Base-by-base conservation (phyloP, 1,284 basidiomycete genomes). In the Sphaerobolus stellatus region DNA sequence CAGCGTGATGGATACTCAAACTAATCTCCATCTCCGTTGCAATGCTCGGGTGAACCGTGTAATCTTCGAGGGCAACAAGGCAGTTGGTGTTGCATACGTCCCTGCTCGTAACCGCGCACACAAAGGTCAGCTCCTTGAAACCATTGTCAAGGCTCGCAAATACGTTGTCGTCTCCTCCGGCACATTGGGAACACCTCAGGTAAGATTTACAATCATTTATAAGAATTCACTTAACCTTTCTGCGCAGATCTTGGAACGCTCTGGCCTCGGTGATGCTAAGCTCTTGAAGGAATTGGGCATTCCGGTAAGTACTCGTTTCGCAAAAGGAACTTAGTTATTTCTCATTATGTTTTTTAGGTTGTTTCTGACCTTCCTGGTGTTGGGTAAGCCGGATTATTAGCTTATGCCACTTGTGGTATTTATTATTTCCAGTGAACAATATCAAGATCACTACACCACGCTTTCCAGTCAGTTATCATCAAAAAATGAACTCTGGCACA, bases 391-490 rank as follows among this genome's bases (percentile, higher is more conserved):
- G 16, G 18, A 40, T 41, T 30, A 31, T 11, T 16, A 18, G 3
- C 44, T 45, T 18, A 31, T 18, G 29, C 24, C 36, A 31, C 31
- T 43, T 29, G 33, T n/a, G 48, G 18, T 50, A 46, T 6, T 34
- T 30, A n/a, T 40, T 31, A 18, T 44, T 34, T 28, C 34, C 54
- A 83, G 83, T 30, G 83, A 86, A 67, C 71, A 86, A 68, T 88
- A 87, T 66, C 83, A 87, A 66, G 86, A 87, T 61, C 86, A 88
- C 64, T 87, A 86, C 66, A 86, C 86, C 4, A 86, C 83, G 1
- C 72, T 87, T 25, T 80, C 82, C 3, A 66, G 83, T 84, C 59
- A 56, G 79, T 65, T 22, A 38, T 22, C 16, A 4, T 20, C 16
- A 41, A 44, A 4, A 5, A 36, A n/a, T 38, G 20, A 45, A 16